A percentile compares a stretch with the other conserved stretches of the same genome.
phyloP scores from a whole-genome alignment of 2,329 filamentous ascomycete genomes.

The Colletotrichum agaves region DNA sequence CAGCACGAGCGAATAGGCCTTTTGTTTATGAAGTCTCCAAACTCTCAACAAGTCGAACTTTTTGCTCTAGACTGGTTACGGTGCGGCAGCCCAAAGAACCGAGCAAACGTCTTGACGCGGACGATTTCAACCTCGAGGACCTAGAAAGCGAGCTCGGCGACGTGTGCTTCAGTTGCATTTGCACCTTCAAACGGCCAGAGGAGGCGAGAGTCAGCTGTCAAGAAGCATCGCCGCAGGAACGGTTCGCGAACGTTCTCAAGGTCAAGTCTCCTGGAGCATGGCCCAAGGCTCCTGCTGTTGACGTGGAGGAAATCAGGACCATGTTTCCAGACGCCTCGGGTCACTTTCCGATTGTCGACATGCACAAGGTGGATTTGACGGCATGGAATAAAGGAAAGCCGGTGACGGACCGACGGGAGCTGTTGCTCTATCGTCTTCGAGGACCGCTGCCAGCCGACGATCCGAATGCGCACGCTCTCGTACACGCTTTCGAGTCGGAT shows the following conservation, averaged over 20 bases:
- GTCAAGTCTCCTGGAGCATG: constrained; percentile 52
- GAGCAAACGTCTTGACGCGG: constrained; percentile 14
- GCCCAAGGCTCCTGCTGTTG: constrained; percentile 57
- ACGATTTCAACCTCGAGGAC: constrained; percentile 46
- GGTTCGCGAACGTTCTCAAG: constrained; percentile 55
- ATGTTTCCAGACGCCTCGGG: constrained; percentile 52
- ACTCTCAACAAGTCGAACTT: constrained; percentile 57
- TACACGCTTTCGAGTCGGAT: constrained; percentile 63
- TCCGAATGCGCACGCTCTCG: constrained; percentile 57
- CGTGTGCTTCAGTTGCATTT: constrained; percentile 61
- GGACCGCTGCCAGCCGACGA: constrained; percentile 53
- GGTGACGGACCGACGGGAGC: constrained; percentile 58
- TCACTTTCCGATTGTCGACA: constrained; percentile 61
- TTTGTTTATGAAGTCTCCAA: constrained; percentile 62
- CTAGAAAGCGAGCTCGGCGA: constrained; percentile 51
- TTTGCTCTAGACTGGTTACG: constrained; percentile 61
- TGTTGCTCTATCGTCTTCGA: constrained; percentile 61
- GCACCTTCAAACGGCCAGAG: constrained; percentile 61
- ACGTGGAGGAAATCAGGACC: constrained; percentile 54
- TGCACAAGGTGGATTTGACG: constrained; percentile 65
- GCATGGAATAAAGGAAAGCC: constrained; percentile 55
- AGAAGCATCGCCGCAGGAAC: constrained; percentile 52
- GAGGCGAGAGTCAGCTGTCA: constrained; percentile 52
- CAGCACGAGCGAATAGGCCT: constrained; percentile 59
- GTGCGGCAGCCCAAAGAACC: constrained; percentile 47